Conservation (phyloP, 1,284 basidiomycete genomes). For the Heliocybe sulcata region DNA sequence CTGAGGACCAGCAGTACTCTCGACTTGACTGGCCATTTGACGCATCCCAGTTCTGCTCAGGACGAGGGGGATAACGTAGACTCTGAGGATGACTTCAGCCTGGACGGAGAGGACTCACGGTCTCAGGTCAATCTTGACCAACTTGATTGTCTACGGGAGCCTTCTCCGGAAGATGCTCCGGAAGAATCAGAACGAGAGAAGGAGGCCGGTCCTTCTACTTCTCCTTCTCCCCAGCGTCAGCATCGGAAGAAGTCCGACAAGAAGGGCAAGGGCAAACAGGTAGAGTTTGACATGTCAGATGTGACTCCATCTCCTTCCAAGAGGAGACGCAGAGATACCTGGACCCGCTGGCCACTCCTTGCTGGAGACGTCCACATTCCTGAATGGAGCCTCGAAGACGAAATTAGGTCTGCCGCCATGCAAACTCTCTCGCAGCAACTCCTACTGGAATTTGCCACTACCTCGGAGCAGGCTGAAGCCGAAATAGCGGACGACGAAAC, state of each 20-base stretch:
- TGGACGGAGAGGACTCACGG: neutral
- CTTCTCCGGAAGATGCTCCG: neutral
- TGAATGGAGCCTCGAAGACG: slow-evolving; percentile 55
- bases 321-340: slow-evolving; percentile 25
- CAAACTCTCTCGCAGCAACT: neutral
- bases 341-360: slow-evolving; percentile 64
- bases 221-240: neutral
- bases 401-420: slow-evolving; percentile 25
- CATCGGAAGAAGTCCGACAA: neutral
- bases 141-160: neutral
- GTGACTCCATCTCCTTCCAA: neutral
- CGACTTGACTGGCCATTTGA: slow-evolving; percentile 39
- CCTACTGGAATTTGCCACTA: neutral
- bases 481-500: slow-evolving; percentile 25
- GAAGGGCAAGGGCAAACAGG: neutral
- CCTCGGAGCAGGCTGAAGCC: neutral
- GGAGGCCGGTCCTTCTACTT: neutral
- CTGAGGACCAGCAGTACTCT: slow-evolving; percentile 44
- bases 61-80: neutral
- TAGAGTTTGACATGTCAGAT: neutral
- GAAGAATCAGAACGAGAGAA: neutral
- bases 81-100: neutral
- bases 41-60: neutral
- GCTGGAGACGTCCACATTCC: slow-evolving; percentile 47
- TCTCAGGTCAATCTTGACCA: neutral